phyloP scores from a whole-genome alignment of 1,139 yeast species.

The Debaryomyces sp. region DNA sequence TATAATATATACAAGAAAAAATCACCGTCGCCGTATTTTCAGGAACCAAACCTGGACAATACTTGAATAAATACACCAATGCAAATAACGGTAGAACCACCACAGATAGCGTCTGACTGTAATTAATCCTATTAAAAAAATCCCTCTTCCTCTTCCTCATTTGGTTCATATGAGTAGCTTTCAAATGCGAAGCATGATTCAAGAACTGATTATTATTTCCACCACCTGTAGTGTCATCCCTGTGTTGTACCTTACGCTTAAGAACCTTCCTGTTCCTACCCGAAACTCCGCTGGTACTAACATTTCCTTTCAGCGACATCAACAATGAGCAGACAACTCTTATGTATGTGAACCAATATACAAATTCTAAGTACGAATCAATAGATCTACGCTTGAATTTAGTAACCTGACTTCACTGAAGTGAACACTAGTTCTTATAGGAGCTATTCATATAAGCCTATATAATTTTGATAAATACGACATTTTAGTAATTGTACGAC shows the following conservation, averaged over 20 bases:
- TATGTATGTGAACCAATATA: not conserved
- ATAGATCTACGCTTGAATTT: not conserved
- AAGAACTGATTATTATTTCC: conserved; percentile 14
- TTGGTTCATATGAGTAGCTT: conserved; percentile 23
- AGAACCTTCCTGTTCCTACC: conserved; percentile 19
- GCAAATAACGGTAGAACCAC: conserved; percentile 34
- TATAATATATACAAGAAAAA: conserved; percentile 38
- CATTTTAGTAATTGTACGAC: not conserved
- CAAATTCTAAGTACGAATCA: not conserved
- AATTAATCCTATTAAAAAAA: conserved; percentile 36
- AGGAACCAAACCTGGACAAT: conserved; percentile 24
- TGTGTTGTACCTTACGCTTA: conserved; percentile 20
- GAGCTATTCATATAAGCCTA: not conserved
- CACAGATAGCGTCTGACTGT: conserved; percentile 33
- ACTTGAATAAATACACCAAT: conserved; percentile 23
- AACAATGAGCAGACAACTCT: not conserved
- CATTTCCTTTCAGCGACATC: not conserved
- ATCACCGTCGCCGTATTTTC: conserved; percentile 29
- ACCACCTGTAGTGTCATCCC: conserved; percentile 7
- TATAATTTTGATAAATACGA: not conserved
- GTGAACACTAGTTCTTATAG: not conserved
- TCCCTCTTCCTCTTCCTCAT: conserved; percentile 36
- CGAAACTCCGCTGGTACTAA: not conserved
- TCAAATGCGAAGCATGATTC: conserved; percentile 27
- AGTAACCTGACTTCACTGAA: too few relatives aligned